A percentile compares a stretch with the other conserved stretches of the same genome.
These are phyloP conservation scores for Ottelia alismoides DNA, from an alignment of 106 monocot species.

Conservation along the genomic window DNA sequence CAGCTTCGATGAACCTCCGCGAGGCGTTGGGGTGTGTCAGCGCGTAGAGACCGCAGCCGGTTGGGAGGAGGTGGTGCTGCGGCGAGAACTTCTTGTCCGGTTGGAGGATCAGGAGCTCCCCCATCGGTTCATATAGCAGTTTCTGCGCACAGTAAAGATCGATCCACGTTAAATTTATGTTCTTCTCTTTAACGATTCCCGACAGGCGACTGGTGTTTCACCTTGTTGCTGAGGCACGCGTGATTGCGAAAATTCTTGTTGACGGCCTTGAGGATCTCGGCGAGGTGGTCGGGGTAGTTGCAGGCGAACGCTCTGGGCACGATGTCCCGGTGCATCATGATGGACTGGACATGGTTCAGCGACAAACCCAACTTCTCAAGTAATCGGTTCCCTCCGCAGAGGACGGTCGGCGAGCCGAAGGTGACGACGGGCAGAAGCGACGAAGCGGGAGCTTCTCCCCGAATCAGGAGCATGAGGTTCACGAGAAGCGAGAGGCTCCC, in stretches of 20 bases:
- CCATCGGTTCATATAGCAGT: slow-evolving; percentile 60
- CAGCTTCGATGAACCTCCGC: slow-evolving; percentile 8
- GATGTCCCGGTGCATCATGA: slow-evolving; percentile 17
- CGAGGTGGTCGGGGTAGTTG: slow-evolving; percentile 16
- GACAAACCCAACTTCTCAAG: slow-evolving; percentile 16
- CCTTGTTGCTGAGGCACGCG: slow-evolving; percentile 16
- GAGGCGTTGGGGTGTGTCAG: slow-evolving; percentile 13
- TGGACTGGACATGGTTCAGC: slow-evolving; percentile 13
- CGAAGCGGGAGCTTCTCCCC: background rate
- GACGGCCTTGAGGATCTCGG: slow-evolving; percentile 13
- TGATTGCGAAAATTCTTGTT: slow-evolving; percentile 18
- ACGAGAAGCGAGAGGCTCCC: slow-evolving; percentile 4
- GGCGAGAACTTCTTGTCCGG: slow-evolving; percentile 61
- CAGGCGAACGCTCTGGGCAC: slow-evolving; percentile 23
- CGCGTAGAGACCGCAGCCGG: slow-evolving; percentile 43
- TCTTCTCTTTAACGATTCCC: background rate
- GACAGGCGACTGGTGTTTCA: slow-evolving; percentile 1
- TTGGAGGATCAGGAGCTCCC: slow-evolving; percentile 61
- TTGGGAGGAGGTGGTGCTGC: slow-evolving; percentile 54
- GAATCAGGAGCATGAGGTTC: too few relatives aligned
- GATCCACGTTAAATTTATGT: too few relatives aligned
- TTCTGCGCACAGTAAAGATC: slow-evolving; percentile 20
- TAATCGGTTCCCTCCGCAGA: slow-evolving; percentile 22
- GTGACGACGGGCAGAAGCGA: slow-evolving; percentile 19
- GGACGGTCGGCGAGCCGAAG: slow-evolving; percentile 16